Conservation (phyloP, 1,139 yeast species). For the Debaryomyces udenii region DNA sequence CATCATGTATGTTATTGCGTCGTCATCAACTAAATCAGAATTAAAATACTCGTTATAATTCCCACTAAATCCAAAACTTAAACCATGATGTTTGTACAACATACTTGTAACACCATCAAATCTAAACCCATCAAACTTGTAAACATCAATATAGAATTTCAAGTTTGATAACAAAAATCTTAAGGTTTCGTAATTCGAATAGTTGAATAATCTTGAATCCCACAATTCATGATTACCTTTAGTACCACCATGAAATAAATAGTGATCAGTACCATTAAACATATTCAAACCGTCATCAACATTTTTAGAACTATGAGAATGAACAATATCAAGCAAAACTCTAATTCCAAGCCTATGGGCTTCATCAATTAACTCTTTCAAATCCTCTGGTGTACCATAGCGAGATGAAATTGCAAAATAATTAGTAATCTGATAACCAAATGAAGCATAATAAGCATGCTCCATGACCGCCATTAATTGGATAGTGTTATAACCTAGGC, state of each 20-base stretch:
- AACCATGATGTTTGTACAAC: conserved; percentile 91
- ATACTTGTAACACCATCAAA: conserved; percentile 96
- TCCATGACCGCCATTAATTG: conserved; percentile 99
- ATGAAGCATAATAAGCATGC: conserved; percentile 96
- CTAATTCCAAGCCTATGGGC: conserved; percentile 89
- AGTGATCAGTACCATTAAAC: conserved; percentile 96
- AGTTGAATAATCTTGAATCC: conserved; percentile 94
- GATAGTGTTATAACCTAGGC: conserved; percentile 87
- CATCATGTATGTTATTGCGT: conserved; percentile 85
- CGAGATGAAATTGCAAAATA: conserved; percentile 90
- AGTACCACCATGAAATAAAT: conserved; percentile 85
- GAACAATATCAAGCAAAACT: conserved; percentile 89
- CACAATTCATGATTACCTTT: conserved; percentile 89
- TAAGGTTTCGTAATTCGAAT: conserved; percentile 86
- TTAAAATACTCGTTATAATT: conserved; percentile 91
- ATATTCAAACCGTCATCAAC: conserved; percentile 90
- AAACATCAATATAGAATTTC: conserved; percentile 81
- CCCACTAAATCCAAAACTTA: conserved; percentile 87
- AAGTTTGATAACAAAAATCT: conserved; percentile 86
- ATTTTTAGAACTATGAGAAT: conserved; percentile 94
- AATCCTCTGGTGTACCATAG: conserved; percentile 92
- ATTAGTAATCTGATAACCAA: conserved; percentile 93
- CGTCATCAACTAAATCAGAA: conserved; percentile 79
- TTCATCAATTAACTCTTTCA: conserved; percentile 85
- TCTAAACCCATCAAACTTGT: conserved; percentile 90